Evolutionary conservation across 805 yeast species (phyloP), one percentile per base, ranked within the genome.

Genomic region (Candida vartiovaarae): DNA sequence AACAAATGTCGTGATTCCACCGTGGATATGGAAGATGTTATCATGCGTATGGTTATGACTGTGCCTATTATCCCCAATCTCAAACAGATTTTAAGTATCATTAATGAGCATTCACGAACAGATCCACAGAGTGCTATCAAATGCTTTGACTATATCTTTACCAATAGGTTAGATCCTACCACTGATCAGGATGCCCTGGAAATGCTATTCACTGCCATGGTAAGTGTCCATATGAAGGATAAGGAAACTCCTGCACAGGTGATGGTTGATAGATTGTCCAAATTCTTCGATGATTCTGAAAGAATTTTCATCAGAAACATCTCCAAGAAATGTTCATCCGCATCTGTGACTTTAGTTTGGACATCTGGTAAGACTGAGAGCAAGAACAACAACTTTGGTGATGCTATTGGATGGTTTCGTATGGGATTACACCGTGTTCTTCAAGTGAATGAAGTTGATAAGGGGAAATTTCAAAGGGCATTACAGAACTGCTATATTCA

Each of bases 341-440:
- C 68, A 35, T 40, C 64, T 5, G 55, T 65, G 0, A 61, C 72
- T 1, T 44, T 70, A 27, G 44, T 71, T 20, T 71, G 74, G 72
- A 69, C 67, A 39, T 42, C 51, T 20, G 72, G 68, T 0, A 67
- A 67, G 34, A 48, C 52, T 15, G 48, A 53, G 15, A 57, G 55
- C 28, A 70, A 60, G 47, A 41, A 36, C 8, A 52, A 49, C 6
- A 43, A 55, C 3, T 50, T 36, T 34, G 26, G 32, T 1, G 56
- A 58, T 23, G 50, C 62, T 6, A 46, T 57, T 9, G 51, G 47
- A 3, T 64, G 62, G 57, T 60, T 58, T 38, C 43, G 55, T 5
- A 38, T 61, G 2, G 54, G 62, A 5, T 46, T 63, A 8, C 56
- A 49, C 20, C 45, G 56, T n/a, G 31, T 61, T 5, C 38, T 63